Percentiles rank a stretch among this genome's conserved stretches.
These are phyloP conservation scores for Claviceps fusiformis DNA, from an alignment of 2,329 filamentous ascomycete genomes.

Conservation along the genomic window DNA sequence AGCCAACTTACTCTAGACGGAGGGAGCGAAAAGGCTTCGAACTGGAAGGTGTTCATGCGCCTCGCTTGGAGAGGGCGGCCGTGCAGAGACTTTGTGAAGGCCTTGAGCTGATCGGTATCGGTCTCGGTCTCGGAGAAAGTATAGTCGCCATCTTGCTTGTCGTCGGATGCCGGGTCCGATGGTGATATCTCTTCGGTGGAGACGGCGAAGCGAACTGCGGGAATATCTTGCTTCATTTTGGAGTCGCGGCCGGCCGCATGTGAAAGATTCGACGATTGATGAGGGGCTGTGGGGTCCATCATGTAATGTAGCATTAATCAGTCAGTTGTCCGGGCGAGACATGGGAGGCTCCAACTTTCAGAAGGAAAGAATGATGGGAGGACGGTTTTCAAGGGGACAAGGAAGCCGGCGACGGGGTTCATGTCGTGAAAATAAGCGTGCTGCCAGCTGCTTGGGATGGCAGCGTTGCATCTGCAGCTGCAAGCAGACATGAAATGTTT, in stretches of 20 bases:
- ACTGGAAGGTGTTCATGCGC: conserved; percentile 75
- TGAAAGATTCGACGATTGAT: background rate
- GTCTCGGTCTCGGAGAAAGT: conserved; percentile 29
- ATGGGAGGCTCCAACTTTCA: too few relatives aligned
- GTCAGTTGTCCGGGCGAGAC: background rate
- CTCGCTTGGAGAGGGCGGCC: conserved; percentile 66
- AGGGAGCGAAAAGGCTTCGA: conserved; percentile 82
- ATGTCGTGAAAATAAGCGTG: background rate
- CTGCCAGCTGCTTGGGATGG: background rate
- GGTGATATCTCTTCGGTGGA: conserved; percentile 52
- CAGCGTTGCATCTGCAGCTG: conserved; percentile 1
- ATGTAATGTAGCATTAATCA: background rate
- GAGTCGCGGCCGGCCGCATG: conserved; percentile 7
- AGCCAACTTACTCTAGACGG: conserved; percentile 58
- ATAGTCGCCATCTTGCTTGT: conserved; percentile 12
- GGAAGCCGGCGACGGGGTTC: background rate
- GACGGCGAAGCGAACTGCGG: conserved; percentile 58
- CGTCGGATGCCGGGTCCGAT: conserved; percentile 27
- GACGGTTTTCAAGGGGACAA: background rate
- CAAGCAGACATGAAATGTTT: background rate
- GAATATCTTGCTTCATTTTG: conserved; percentile 15
- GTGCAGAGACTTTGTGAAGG: conserved; percentile 59
- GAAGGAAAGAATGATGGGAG: background rate
- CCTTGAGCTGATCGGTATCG: conserved; percentile 51
- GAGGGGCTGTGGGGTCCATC: conserved; percentile 1